Base-by-base conservation (phyloP, 768 basidiomycete genomes). In the Suillus bovinus region DNA sequence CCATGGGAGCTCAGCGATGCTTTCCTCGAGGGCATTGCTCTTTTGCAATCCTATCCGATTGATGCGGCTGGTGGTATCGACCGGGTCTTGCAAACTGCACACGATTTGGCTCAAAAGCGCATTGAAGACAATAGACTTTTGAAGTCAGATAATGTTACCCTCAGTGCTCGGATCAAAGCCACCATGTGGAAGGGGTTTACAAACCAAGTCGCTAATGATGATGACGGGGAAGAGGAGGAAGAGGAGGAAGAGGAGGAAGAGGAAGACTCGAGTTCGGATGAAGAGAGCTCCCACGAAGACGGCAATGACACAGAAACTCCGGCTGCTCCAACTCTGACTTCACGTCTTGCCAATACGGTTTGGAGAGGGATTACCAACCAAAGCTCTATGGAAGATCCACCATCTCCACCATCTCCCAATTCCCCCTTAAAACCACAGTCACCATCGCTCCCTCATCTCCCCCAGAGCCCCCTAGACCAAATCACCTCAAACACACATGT, bases 331-430 rank as follows among this genome's bases (percentile, higher is more conserved):
- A 79, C 81, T 14, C 63, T 87, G 58, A 81, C 83, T 7, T 79
- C 84, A 46, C 79, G 83, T 38, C 70, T 90, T 16, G 84, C 88
- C 10, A 84, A 76, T 61, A 84, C 83, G n/a, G 81, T 91, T 24
- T 91, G 89, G 90, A 81, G 82, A 69, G 90, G 90, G 4, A 85
- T 91, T 66, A 90, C 88, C 4, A 91, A 90, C 67, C 86, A 88
- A 71, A 82, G 81, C 62, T 84, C 88, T 3, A 88, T 89, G 88
- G 75, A 77, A 11, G 82, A 86, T 20, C n/a, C 67, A 4, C 76
- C 79, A 1, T 78, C 81, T 41, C 81, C 80, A 1, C 66, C 69
- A 1, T 75, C 75, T n/a, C 76, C 80, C 11, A 69, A 72, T 50
- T 71, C 74, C 13, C 65, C 59, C 3, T 67, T 68, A 20, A 70